A percentile compares a stretch with the other conserved stretches of the same genome.
phyloP scores from a whole-genome alignment of 345 rosid genomes.

The Gossypium stocksii region DNA sequence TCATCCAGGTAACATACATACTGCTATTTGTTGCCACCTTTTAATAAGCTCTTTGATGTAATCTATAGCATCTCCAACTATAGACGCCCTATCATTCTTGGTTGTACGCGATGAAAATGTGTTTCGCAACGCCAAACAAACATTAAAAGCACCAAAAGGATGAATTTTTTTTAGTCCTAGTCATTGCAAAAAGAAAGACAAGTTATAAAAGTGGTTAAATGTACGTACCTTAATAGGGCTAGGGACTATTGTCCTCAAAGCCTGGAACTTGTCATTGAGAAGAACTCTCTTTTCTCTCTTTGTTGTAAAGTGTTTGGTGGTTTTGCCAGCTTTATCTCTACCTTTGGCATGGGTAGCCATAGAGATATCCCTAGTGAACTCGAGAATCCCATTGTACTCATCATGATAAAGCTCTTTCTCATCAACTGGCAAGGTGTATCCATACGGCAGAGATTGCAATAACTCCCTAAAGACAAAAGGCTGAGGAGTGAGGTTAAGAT shows the following conservation, averaged over 20 bases:
- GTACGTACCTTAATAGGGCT: constrained; percentile 58
- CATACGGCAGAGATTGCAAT: constrained; percentile 39
- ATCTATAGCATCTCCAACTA: constrained; percentile 73
- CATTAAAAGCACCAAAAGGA: neutral
- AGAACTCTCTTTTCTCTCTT: constrained; percentile 70
- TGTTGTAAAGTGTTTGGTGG: constrained; percentile 50
- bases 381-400: constrained; percentile 41
- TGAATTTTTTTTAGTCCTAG: neutral
- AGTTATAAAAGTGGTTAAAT: neutral
- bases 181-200: neutral
- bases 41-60: constrained; percentile 82
- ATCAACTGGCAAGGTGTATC: constrained; percentile 33
- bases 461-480: constrained; percentile 48
- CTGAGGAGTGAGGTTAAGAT: constrained; percentile 57
- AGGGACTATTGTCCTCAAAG: constrained; percentile 62
- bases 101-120: neutral
- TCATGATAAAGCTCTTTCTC: constrained; percentile 34
- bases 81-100: constrained; percentile 68
- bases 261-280: constrained; percentile 51
- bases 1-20: too few relatives aligned
- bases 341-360: constrained; percentile 40
- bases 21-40: too few relatives aligned
- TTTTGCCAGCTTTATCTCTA: constrained; percentile 37
- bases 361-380: constrained; percentile 38
- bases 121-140: neutral